Evolutionary conservation across 2,329 filamentous ascomycete genomes (phyloP).

Genomic region (Arthrobotrys conoides): DNA sequence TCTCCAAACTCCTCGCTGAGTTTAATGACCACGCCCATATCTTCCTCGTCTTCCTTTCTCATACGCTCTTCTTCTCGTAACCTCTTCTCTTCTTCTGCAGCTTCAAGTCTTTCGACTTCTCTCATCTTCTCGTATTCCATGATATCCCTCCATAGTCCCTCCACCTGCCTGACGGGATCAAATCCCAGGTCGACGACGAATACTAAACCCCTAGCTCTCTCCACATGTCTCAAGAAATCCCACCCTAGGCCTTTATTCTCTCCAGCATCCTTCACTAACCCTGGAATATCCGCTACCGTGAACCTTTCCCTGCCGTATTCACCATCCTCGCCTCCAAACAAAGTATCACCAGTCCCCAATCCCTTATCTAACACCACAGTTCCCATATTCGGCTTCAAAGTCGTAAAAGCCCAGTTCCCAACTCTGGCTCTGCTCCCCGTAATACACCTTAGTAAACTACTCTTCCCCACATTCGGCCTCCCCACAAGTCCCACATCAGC

Average conservation of each 20-base stretch:
- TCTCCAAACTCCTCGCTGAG: constrained; percentile 28
- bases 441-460: constrained; percentile 87
- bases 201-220: constrained; percentile 90
- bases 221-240: constrained; percentile 92
- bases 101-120: constrained; percentile 61
- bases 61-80: constrained; percentile 47
- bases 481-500: constrained; percentile 96
- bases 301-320: constrained; percentile 77
- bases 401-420: constrained; percentile 97
- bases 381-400: constrained; percentile 92
- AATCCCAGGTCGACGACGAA: constrained; percentile 93
- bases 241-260: constrained; percentile 91
- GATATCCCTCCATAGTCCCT: constrained; percentile 90
- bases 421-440: constrained; percentile 90
- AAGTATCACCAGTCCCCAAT: constrained; percentile 65
- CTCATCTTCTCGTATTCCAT: constrained; percentile 78
- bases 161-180: constrained; percentile 82
- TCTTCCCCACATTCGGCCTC: constrained; percentile 95
- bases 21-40: constrained; percentile 31
- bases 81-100: constrained; percentile 60
- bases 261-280: constrained; percentile 91
- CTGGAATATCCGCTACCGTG: constrained; percentile 95
- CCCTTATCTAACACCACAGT: constrained; percentile 87
- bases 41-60: constrained; percentile 36
- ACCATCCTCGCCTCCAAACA: constrained; percentile 68